Base-by-base conservation (phyloP, 179 eudicot species). In the Sideroxylon spinosum region DNA sequence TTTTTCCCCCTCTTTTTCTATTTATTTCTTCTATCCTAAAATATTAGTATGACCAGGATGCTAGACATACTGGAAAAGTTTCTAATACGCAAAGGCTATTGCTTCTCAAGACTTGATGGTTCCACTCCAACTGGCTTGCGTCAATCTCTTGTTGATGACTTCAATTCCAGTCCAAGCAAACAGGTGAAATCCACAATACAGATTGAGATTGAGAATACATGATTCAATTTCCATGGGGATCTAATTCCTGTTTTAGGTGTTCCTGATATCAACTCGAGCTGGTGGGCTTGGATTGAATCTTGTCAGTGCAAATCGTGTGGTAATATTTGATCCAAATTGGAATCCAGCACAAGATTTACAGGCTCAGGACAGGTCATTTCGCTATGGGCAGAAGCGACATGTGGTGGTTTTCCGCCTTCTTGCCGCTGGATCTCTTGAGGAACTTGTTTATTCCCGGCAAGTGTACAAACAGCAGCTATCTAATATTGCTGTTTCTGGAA, bases 241-340 rank as follows among this genome's bases (percentile, higher is more conserved):
- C 69, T 77, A 17, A 12, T 76, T 70, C 79, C 65, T 68, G 61
- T 78, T 82, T 56, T 81, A 95, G 98, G 98, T 95, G 22, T 95
- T 95, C 82, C 89, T 95, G 20, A 91, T 95, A 74, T 95, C 99
- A 64, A 95, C 99, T 77, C 89, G 98, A 82, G 99, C 99, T 82
- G 99, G 99, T 79, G 99, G 99, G 72, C 98, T 95, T 61, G 99
- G 99, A 65, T 80, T 95, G 73, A 95, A 95, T 83, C 91, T 95
- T 74, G 95, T 95, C 48, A 95, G 99, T 76, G 99, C 99, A 23
- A 95, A 95, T 71, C 92, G 99, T 76, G 99, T 95, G 19, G 98
- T 95, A 44, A 91, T 95, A 83, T 95, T 95, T 84, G 98, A 95
- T 80, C 99, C 99, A 68, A 95, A 90, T 78, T 93, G 99, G 99